Conservation (phyloP, 345 rosid species). For the Excoecaria agallocha region DNA sequence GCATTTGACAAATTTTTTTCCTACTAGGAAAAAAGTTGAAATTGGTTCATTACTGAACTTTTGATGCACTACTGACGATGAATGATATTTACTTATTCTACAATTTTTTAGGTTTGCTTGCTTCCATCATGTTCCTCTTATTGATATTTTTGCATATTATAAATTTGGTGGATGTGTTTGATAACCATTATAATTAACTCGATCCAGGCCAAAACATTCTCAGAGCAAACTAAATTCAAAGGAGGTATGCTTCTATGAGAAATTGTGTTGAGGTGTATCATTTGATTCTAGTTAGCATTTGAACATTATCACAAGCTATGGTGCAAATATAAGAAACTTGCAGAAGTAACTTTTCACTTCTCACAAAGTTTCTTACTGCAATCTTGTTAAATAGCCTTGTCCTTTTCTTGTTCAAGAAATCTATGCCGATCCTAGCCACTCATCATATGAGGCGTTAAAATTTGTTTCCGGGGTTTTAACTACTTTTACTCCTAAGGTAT, state of each 20-base stretch:
- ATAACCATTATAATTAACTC: constrained; percentile 13
- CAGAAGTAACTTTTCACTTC: background rate
- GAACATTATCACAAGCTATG: background rate
- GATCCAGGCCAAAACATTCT: constrained; percentile 78
- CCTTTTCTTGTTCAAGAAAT: constrained; percentile 54
- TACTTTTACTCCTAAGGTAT: constrained; percentile 84
- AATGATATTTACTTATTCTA: background rate
- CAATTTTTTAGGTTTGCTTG: background rate
- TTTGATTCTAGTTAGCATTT: background rate
- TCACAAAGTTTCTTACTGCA: constrained; percentile 11
- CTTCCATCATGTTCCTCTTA: background rate
- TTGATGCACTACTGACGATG: background rate
- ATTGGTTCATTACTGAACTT: background rate
- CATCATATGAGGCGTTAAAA: constrained; percentile 67
- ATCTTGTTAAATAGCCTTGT: constrained; percentile 8
- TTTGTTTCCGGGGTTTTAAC: constrained; percentile 74
- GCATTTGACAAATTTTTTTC: background rate
- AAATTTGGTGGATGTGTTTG: constrained; percentile 7
- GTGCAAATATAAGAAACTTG: background rate
- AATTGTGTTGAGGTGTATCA: background rate
- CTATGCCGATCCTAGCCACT: constrained; percentile 85
- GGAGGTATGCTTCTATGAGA: constrained; percentile 56
- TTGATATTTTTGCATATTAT: background rate
- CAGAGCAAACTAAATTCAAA: constrained; percentile 75
- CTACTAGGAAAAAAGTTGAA: background rate